Evolutionary conservation across 768 basidiomycete genomes (phyloP).

Genomic region (Lentinula sp.): DNA sequence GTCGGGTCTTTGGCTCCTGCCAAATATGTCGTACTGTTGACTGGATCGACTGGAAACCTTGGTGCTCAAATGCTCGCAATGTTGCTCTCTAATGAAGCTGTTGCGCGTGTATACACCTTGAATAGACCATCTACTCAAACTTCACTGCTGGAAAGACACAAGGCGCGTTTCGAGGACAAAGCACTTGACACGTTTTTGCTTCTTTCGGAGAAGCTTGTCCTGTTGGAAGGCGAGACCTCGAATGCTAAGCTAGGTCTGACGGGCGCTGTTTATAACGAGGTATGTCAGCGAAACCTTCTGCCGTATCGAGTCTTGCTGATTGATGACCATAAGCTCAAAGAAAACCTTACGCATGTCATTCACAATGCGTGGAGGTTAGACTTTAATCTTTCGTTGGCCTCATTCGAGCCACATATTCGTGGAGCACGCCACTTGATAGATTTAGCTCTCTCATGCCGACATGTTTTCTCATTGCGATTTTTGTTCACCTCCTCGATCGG

Average conservation of each 20-base stretch:
- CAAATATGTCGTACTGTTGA: slow-evolving; percentile 25
- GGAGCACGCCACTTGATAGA: slow-evolving; percentile 22
- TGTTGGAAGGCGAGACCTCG: neutral
- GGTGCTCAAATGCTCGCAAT: slow-evolving; percentile 27
- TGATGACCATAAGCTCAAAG: neutral
- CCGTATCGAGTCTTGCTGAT: too few species aligned
- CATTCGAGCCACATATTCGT: slow-evolving; percentile 26
- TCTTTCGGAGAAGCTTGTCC: neutral
- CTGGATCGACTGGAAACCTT: slow-evolving; percentile 33
- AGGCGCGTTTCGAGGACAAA: slow-evolving; percentile 14
- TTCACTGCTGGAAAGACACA: slow-evolving; percentile 13
- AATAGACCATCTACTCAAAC: slow-evolving; percentile 8
- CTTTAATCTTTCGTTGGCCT: slow-evolving; percentile 27
- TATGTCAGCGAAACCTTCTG: neutral
- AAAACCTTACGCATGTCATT: slow-evolving; percentile 17
- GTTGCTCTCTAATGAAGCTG: slow-evolving; percentile 17
- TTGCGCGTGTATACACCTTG: slow-evolving; percentile 8
- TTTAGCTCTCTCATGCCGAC: slow-evolving; percentile 10
- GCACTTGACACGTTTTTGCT: neutral
- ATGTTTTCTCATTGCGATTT: slow-evolving; percentile 12
- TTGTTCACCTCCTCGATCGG: slow-evolving; percentile 22
- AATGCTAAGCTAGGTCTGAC: neutral
- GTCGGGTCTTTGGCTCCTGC: neutral
- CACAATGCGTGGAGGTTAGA: slow-evolving; percentile 32
- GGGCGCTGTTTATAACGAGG: neutral